These are phyloP conservation scores for Alternaria arbusti DNA, from an alignment of 2,329 filamentous ascomycete species.

Conservation along the genomic window DNA sequence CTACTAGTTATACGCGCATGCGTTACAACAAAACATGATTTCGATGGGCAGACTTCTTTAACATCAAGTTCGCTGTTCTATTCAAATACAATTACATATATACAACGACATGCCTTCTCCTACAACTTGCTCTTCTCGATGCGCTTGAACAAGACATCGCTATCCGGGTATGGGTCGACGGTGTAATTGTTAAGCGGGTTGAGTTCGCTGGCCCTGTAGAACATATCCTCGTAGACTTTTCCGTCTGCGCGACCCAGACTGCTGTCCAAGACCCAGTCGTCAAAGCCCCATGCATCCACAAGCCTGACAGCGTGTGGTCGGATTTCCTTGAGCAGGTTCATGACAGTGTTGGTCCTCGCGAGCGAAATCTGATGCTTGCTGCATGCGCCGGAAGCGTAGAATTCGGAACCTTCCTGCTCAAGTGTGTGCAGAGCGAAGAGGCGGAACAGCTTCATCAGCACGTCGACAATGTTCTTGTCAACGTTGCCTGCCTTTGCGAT, in stretches of 20 bases:
- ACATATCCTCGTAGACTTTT: slow-evolving; percentile 79
- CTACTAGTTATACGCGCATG: background rate
- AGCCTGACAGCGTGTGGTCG: slow-evolving; percentile 74
- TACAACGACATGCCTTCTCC: background rate
- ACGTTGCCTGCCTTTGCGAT: slow-evolving; percentile 60
- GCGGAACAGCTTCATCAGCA: slow-evolving; percentile 72
- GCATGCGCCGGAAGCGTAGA: slow-evolving; percentile 72
- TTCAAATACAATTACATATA: slow-evolving; percentile 5
- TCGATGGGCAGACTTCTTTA: background rate
- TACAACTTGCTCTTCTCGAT: slow-evolving; percentile 64
- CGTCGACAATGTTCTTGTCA: slow-evolving; percentile 61
- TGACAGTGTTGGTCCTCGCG: slow-evolving; percentile 69
- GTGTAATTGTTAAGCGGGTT: slow-evolving; percentile 76
- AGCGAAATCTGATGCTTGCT: slow-evolving; percentile 76
- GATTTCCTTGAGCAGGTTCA: slow-evolving; percentile 73
- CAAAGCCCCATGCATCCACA: slow-evolving; percentile 77
- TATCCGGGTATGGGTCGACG: slow-evolving; percentile 75
- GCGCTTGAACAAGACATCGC: slow-evolving; percentile 66
- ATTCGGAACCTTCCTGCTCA: slow-evolving; percentile 72
- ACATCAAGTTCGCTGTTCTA: background rate
- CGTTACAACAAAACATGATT: background rate
- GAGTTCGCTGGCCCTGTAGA: slow-evolving; percentile 71
- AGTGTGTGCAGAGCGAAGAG: slow-evolving; percentile 71
- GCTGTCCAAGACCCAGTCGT: slow-evolving; percentile 78
- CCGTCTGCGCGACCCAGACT: slow-evolving; percentile 74